A percentile compares a stretch with the other conserved stretches of the same genome.
phyloP scores from a whole-genome alignment of 176 grass and related monocot species.

The Cocos nucifera region DNA sequence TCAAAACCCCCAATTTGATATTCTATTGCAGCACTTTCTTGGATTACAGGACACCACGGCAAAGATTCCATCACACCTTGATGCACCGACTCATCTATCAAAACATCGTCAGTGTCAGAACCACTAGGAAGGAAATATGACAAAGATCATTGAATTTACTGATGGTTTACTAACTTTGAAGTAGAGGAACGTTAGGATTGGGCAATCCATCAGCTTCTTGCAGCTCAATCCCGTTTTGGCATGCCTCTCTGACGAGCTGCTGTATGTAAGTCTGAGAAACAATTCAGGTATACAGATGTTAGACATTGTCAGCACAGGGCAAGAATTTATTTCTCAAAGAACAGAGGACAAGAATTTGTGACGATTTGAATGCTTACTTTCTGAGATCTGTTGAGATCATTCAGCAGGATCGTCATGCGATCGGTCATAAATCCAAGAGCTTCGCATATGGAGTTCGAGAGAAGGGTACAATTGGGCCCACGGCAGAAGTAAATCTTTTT shows the following conservation, averaged over 20 bases:
- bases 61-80: neutral
- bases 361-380: slow-evolving; percentile 9
- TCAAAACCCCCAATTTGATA: slow-evolving; percentile 23
- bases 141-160: no score
- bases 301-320: neutral
- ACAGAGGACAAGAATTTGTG: no score
- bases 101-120: neutral
- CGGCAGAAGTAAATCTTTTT: slow-evolving; percentile 39
- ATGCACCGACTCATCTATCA: slow-evolving; percentile 27
- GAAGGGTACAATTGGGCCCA: slow-evolving; percentile 13
- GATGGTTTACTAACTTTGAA: slow-evolving; percentile 34
- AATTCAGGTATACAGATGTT: neutral
- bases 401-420: slow-evolving; percentile 3
- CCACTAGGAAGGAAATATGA: no score
- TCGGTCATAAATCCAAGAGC: slow-evolving; percentile 12
- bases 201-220: slow-evolving; percentile 22
- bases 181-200: slow-evolving; percentile 25
- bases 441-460: slow-evolving; percentile 39
- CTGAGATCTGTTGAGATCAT: slow-evolving; percentile 22
- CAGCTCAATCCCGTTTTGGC: slow-evolving; percentile 26
- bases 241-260: slow-evolving; percentile 28
- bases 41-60: slow-evolving; percentile 19
- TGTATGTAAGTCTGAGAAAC: slow-evolving; percentile 23
- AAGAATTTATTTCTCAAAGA: neutral
- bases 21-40: slow-evolving; percentile 18